Conservation (phyloP, 1,139 yeast species). For the Pichia sp. region DNA sequence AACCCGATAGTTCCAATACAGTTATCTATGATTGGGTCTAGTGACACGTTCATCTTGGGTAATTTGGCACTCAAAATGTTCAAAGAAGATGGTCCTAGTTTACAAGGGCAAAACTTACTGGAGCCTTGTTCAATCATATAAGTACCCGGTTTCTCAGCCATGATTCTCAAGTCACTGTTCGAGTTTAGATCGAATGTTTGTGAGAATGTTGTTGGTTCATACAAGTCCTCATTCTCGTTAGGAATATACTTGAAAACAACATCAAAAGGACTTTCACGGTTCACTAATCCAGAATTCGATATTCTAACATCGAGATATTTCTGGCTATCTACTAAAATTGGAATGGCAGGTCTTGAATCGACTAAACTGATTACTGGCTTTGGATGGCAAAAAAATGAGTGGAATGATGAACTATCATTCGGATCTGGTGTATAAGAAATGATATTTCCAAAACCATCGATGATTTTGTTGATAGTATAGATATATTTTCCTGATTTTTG, state of each 20-base stretch:
- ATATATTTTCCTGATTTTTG: constrained; percentile 55
- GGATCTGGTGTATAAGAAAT: constrained; percentile 47
- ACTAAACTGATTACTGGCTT: constrained; percentile 46
- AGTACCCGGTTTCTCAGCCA: constrained; percentile 55
- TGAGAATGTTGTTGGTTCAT: constrained; percentile 34
- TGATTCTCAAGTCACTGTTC: constrained; percentile 28
- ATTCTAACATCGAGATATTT: constrained; percentile 35
- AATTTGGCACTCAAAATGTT: constrained; percentile 29
- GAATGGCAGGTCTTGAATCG: constrained; percentile 40
- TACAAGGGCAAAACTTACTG: constrained; percentile 63
- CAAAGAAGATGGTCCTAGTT: constrained; percentile 25
- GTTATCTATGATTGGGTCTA: constrained; percentile 67
- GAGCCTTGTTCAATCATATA: constrained; percentile 51
- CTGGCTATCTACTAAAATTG: constrained; percentile 40
- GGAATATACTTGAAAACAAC: constrained; percentile 38
- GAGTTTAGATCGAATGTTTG: constrained; percentile 39
- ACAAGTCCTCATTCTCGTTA: constrained; percentile 14
- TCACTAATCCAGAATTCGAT: constrained; percentile 26
- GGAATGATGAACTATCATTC: constrained; percentile 45
- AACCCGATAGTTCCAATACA: constrained; percentile 92
- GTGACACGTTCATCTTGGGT: constrained; percentile 50
- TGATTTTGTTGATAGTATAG: constrained; percentile 61
- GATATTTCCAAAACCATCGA: constrained; percentile 72
- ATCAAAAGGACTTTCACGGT: constrained; percentile 45
- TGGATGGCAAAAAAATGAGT: constrained; percentile 58